A percentile compares a stretch with the other conserved stretches of the same genome.
Evolutionary conservation across 495 filamentous ascomycete genomes (phyloP).

Genomic region (Daldinia vernicosa): DNA sequence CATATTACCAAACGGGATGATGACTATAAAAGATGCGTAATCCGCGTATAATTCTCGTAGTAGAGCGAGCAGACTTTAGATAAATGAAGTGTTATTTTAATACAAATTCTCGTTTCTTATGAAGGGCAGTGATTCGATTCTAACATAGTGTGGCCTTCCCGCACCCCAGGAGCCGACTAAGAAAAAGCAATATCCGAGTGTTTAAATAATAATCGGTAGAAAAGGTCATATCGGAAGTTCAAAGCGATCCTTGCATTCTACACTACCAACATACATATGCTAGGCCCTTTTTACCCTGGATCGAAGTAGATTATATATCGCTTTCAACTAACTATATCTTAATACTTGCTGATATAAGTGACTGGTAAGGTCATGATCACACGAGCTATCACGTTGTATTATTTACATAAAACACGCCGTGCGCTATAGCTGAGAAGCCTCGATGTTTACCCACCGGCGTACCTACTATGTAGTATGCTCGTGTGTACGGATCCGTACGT

Average conservation of each 20-base stretch:
- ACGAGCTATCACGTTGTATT: background rate
- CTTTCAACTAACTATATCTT: background rate
- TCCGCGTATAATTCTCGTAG: no score
- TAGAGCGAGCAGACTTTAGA: no score
- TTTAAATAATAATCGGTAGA: background rate
- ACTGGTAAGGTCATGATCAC: background rate
- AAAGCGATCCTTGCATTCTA: background rate
- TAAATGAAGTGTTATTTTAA: no score
- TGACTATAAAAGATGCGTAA: no score
- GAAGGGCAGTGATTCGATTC: no score
- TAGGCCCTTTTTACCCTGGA: background rate
- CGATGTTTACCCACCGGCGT: background rate
- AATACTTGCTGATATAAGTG: background rate
- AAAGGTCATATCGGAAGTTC: background rate
- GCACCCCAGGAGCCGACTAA: background rate
- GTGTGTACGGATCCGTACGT: conserved; percentile 1
- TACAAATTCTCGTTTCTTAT: no score
- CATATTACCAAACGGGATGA: no score
- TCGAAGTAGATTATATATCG: background rate
- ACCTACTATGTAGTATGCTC: background rate
- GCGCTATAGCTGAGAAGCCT: conserved; percentile 17
- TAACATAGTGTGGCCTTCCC: no score
- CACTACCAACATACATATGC: background rate
- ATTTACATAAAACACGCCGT: background rate
- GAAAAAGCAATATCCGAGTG: background rate